Evolutionary conservation across 1,284 basidiomycete genomes (phyloP).

Genomic region (Dichomitus squalens): DNA sequence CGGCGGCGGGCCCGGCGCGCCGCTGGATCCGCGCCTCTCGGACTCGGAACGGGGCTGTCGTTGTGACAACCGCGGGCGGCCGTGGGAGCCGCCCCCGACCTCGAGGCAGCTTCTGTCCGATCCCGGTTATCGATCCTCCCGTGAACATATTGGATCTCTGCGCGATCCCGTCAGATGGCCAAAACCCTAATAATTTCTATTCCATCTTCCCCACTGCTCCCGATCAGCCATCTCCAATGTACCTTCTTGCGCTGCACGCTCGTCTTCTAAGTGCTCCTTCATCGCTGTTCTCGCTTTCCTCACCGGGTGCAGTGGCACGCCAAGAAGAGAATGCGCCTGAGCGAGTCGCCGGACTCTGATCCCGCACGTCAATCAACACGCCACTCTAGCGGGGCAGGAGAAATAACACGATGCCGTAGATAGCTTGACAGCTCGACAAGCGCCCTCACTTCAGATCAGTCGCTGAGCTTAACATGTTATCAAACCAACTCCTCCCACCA

Average conservation of each 20-base stretch:
- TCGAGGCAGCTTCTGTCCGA: slow-evolving; percentile 13
- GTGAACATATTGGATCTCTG: slow-evolving; percentile 9
- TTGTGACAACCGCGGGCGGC: slow-evolving; percentile 7
- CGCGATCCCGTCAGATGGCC: not conserved
- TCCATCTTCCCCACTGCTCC: no score
- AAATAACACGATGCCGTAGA: not conserved
- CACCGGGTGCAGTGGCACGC: not conserved
- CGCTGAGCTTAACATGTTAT: not conserved
- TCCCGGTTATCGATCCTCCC: slow-evolving; percentile 14
- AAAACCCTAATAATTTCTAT: not conserved
- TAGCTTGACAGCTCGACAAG: not conserved
- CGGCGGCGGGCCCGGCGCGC: slow-evolving; percentile 1
- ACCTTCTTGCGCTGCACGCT: no score
- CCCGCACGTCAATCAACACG: slow-evolving; percentile 1
- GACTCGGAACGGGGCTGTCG: slow-evolving; percentile 10
- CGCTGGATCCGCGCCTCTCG: not conserved
- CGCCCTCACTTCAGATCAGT: not conserved
- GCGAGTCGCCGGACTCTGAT: slow-evolving; percentile 4
- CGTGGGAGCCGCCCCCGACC: slow-evolving; percentile 8
- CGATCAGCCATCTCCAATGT: no score
- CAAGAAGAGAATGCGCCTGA: not conserved
- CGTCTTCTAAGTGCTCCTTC: not conserved
- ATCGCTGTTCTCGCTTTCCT: not conserved
- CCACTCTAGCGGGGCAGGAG: not conserved
- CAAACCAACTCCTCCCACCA: not conserved